Conservation (phyloP, 495 filamentous ascomycete genomes). For the Aspergillus kassunensis region DNA sequence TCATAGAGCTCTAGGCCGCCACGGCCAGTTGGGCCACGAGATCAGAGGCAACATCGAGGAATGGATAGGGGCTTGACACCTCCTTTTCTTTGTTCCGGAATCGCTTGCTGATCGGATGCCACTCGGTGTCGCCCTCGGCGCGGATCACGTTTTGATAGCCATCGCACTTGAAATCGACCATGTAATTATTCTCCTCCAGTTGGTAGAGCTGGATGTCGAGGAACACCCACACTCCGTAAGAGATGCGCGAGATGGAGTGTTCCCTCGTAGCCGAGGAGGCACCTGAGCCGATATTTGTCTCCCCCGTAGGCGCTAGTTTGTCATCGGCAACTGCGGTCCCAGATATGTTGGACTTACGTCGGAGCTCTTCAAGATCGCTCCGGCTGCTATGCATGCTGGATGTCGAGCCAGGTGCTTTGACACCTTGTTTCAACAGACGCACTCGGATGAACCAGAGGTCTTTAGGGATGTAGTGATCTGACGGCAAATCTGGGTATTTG, state of each 20-base stretch:
- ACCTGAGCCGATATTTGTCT: constrained; percentile 30
- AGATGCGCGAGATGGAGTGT: constrained; percentile 30
- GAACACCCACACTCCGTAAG: constrained; percentile 62
- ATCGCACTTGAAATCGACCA: constrained; percentile 99
- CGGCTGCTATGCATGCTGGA: constrained; percentile 54
- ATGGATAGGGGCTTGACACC: constrained; percentile 53
- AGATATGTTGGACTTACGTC: constrained; percentile 45
- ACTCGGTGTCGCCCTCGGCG: constrained; percentile 40
- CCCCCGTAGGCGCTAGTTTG: constrained; percentile 23
- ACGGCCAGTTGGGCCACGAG: constrained; percentile 52
- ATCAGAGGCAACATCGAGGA: constrained; percentile 52
- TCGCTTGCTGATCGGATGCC: constrained; percentile 46
- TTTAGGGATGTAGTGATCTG: constrained; percentile 73
- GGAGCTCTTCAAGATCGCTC: constrained; percentile 52
- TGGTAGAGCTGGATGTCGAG: constrained; percentile 96
- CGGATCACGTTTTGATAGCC: constrained; percentile 81
- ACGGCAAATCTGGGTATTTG: constrained; percentile 45
- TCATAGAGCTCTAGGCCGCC: constrained; percentile 28
- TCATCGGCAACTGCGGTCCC: constrained; percentile 36
- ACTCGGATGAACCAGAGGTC: constrained; percentile 96
- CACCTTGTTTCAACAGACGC: constrained; percentile 75
- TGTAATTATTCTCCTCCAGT: constrained; percentile 86
- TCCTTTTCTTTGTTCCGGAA: constrained; percentile 52
- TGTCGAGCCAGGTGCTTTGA: constrained; percentile 47
- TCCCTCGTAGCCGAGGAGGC: constrained; percentile 41